Evolutionary conservation across 495 filamentous ascomycete genomes (phyloP).

Genomic region (Aspergillus taichungensis): DNA sequence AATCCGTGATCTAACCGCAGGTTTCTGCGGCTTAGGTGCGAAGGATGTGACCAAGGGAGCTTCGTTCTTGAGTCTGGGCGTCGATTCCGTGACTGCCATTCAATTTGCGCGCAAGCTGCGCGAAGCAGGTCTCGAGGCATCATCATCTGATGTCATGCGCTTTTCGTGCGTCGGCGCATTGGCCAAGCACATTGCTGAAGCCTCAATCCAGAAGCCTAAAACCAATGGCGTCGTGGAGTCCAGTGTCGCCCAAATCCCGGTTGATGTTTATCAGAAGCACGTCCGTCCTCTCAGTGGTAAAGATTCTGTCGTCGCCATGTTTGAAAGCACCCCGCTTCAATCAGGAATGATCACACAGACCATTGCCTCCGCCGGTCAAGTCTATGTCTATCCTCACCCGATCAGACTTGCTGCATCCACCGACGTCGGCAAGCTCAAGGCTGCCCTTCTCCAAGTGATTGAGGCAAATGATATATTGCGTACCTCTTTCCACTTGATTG

Average conservation of each 20-base stretch:
- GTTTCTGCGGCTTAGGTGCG: slow-evolving; percentile 12
- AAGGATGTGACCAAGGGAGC: slow-evolving; percentile 16
- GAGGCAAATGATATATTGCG: slow-evolving; percentile 48
- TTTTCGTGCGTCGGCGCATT: slow-evolving; percentile 22
- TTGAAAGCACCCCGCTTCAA: slow-evolving; percentile 66
- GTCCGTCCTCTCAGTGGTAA: slow-evolving; percentile 6
- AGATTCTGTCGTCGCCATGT: slow-evolving; percentile 65
- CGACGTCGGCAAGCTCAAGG: slow-evolving; percentile 30
- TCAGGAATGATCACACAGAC: slow-evolving; percentile 66
- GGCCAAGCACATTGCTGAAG: slow-evolving; percentile 12
- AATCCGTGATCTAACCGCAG: slow-evolving; percentile 12
- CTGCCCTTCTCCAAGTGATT: slow-evolving; percentile 39
- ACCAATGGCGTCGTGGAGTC: slow-evolving; percentile 4
- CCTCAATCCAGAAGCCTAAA: not conserved
- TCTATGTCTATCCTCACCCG: slow-evolving; percentile 61
- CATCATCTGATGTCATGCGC: slow-evolving; percentile 29
- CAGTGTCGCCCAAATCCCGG: not conserved
- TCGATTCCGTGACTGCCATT: slow-evolving; percentile 30
- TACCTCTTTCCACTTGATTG: slow-evolving; percentile 44
- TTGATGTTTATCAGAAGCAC: slow-evolving; percentile 6
- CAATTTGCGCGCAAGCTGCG: slow-evolving; percentile 22
- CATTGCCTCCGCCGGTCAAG: slow-evolving; percentile 33
- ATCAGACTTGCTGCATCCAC: slow-evolving; percentile 38
- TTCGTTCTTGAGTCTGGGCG: slow-evolving; percentile 26
- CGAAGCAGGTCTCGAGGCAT: slow-evolving; percentile 14